Evolutionary conservation across 2,329 filamentous ascomycete species (phyloP), one percentile per base, ranked within the genome.

Genomic region (Biscogniauxia marginata): DNA sequence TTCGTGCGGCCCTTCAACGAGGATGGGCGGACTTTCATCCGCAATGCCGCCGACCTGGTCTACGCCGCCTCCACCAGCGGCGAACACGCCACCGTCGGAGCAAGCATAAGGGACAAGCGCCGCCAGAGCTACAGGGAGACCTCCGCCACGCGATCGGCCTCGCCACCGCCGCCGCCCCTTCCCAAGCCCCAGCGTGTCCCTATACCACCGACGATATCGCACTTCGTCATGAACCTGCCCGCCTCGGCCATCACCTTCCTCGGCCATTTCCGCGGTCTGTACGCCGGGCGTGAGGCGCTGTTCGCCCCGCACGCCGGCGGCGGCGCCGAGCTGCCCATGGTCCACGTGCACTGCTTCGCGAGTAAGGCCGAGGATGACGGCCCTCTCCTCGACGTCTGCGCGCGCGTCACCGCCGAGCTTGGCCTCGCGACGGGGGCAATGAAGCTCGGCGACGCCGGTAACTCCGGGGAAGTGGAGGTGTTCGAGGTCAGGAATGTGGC

Each of bases 191-290:
- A 66, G 61, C 73, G 67, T 59, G 69, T 85, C 23, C 76, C 79
- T 9, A 79, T 92, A 47, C 93, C 93, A 2, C 81, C 81, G 2
- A 87, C 87, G 39, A 90, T 98, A 70, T 83, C 86, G n/a, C 95
- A 98, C 77, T 99, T 93, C 72, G 89, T 98, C 63, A 97, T 99
- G 91, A 99, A 99, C 74, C 87, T 99, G 16, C 95, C 95, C 0
- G 95, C 93, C 1, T 89, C 86, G 1, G 93, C 95, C 1, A 87
- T 95, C 58, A 87, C 89, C 56, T 99, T 99, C 71, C 80, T 97
- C 20, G 78, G 79, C 54, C 69, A 67, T 78, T 96, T 92, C 78
- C 84, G 86, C 19, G 93, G 95, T 4, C 74, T 96, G 16, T 98
- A 97, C 70, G 76, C 83, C n/a, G 86, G 86, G 3, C 80, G 84